Conservation (phyloP, 306 rosid species). For the Medicago lupulina region DNA sequence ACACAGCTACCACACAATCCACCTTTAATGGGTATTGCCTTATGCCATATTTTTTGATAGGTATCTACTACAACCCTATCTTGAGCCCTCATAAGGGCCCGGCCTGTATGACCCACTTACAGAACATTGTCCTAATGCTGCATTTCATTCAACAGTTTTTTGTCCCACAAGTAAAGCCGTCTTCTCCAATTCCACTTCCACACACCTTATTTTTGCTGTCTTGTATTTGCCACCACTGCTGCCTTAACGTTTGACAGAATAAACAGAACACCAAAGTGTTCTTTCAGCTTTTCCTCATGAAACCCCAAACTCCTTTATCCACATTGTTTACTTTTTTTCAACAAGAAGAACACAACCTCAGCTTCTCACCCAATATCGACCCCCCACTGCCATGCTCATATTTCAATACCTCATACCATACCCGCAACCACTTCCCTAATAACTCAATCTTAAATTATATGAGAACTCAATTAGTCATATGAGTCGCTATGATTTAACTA, state of each 20-base stretch:
- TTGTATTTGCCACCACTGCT: background rate
- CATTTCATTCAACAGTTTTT: background rate
- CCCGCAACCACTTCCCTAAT: background rate
- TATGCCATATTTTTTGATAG: background rate
- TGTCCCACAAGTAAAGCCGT: background rate
- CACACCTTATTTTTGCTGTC: background rate
- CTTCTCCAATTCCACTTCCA: background rate
- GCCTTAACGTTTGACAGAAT: background rate
- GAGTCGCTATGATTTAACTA: background rate
- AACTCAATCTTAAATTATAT: background rate
- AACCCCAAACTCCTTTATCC: background rate
- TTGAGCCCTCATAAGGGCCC: background rate
- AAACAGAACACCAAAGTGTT: background rate
- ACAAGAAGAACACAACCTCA: background rate
- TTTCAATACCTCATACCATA: background rate
- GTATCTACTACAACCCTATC: background rate
- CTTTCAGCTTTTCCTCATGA: background rate
- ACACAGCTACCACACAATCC: background rate
- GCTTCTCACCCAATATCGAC: background rate
- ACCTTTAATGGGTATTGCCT: background rate
- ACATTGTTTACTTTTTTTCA: background rate
- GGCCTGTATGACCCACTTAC: background rate
- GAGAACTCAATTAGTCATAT: constrained; percentile 34
- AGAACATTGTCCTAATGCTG: background rate
- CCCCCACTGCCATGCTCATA: background rate